Base-by-base conservation (phyloP, 208 protist genomes). In the Crithidia acanthocephali region DNA sequence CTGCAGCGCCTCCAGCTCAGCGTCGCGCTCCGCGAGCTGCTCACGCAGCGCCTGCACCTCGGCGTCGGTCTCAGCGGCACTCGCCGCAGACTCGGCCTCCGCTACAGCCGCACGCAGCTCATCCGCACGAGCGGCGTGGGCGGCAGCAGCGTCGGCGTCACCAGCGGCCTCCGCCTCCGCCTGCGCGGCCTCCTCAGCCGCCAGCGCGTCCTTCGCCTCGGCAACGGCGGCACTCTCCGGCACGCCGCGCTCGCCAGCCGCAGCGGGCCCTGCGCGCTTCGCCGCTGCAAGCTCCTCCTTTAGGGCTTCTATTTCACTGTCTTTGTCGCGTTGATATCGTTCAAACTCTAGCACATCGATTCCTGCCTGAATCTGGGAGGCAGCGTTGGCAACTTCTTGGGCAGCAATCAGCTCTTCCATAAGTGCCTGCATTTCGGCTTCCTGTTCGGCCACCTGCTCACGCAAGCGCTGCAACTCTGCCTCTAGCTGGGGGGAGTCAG, bases 1-100 rank as follows among this genome's bases (percentile, higher is more conserved):
- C 45, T 77, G 23, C 35, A 77, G 57, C n/a, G 42, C 37, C 51
- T 70, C 52, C 32, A 70, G 0, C 56, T 58, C 63, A 11, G 59
- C 50, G 8, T 42, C 27, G 0, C 22, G 35, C 2, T 32, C 53
- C 2, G 25, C 52, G 5, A 50, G 48, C 47, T 64, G 30, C 62
- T 65, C 57, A 16, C 28, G 8, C 52, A 58, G 52, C 52, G 52
- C 52, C 52, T 37, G 28, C 52, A 58, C 52, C 52, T 58, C 52
- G 28, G 52, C 50, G 25, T 25, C 50, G 5, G 50, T 42, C 13
- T 42, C 37, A 13, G 9, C 37, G 37, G 37, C 37, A 42, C 37
- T 42, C 37, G 37, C 37, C 50, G 50, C 22, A 25, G 37, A 10
- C 32, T 62, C 57, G 7, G n/a, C 20, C 35, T 62, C 57, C 32